Conservation (phyloP, 2,329 filamentous ascomycete genomes). For the Sporothrix sp. region DNA sequence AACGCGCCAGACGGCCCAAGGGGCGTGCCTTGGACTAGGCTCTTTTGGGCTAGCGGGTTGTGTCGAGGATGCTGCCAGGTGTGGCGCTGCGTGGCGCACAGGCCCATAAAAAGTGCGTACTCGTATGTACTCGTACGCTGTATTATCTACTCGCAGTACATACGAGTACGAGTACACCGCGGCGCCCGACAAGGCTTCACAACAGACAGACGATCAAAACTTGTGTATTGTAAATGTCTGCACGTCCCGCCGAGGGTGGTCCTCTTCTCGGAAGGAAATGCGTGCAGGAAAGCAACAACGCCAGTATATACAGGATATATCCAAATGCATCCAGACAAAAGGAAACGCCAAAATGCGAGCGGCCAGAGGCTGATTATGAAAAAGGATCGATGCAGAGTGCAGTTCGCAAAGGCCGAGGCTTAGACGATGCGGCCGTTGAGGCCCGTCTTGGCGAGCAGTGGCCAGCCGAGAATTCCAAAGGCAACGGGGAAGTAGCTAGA, state of each 20-base stretch:
- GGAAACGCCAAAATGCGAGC: background rate
- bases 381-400: background rate
- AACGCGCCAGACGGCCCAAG: conserved; percentile 12
- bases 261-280: background rate
- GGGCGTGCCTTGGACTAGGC: conserved; percentile 13
- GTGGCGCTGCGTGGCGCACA: no score
- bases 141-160: no score
- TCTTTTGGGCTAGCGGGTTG: background rate
- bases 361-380: background rate
- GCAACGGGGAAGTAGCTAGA: conserved; percentile 29
- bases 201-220: no score
- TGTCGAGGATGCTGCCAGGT: background rate
- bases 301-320: conserved; percentile 5
- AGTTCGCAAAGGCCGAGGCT: background rate
- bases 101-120: no score
- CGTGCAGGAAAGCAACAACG: background rate
- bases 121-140: no score
- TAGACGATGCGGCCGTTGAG: conserved; percentile 23
- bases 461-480: conserved; percentile 30
- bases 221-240: no score
- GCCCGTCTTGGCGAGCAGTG: conserved; percentile 19
- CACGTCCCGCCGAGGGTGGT: no score
- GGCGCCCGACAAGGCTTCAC: no score
- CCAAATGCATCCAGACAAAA: background rate
- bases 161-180: no score